Base-by-base conservation (phyloP, 768 basidiomycete species). In the Mycena kentingensis region DNA sequence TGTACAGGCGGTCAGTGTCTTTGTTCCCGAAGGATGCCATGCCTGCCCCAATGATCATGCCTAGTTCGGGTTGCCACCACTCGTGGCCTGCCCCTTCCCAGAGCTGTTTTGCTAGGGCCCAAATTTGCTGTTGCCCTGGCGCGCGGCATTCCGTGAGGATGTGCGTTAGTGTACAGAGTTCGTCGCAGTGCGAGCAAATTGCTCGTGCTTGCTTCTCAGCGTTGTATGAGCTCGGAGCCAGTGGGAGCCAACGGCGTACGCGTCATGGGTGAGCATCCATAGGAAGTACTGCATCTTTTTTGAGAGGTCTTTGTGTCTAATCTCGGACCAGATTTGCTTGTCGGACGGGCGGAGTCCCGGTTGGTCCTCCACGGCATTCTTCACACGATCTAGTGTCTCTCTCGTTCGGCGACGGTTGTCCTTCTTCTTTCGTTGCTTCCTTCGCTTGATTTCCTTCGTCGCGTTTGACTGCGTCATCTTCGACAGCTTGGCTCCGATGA, bases 241-340 rank as follows among this genome's bases (percentile, higher is more conserved):
- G 37, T 47, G 19, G 1, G 28, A 27, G 2, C 51, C 51, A 12
- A 52, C 18, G 1, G 10, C 22, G 22, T 39, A 47, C 0, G 35
- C 51, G 7, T 41, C 45, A 24, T 52, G 51, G 11, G 39, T 47
- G 2, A 25, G 6, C 47, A 35, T 54, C 53, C 48, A 48, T 10
- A 43, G 29, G 32, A 49, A 54, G 21, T 15, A 34, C 7, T 38
- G 25, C 15, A 39, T 36, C 15, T 21, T 54, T 3, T 38, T 28
- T 1, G 44, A 4, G 10, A 54, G n/a, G 15, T 46, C 51, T 18
- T 46, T 46, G 29, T 52, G 43, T n/a, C 37, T 18, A 3, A 25
- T 26, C 3, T 36, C 29, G n/a, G 25, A 46, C 51, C 53, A 51
- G 21, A 46, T 36, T 32, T 45, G n/a, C 32, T 10, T 18, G 18